Evolutionary conservation across 768 basidiomycete species (phyloP).

Genomic region (Rhodotorula babjevae): DNA sequence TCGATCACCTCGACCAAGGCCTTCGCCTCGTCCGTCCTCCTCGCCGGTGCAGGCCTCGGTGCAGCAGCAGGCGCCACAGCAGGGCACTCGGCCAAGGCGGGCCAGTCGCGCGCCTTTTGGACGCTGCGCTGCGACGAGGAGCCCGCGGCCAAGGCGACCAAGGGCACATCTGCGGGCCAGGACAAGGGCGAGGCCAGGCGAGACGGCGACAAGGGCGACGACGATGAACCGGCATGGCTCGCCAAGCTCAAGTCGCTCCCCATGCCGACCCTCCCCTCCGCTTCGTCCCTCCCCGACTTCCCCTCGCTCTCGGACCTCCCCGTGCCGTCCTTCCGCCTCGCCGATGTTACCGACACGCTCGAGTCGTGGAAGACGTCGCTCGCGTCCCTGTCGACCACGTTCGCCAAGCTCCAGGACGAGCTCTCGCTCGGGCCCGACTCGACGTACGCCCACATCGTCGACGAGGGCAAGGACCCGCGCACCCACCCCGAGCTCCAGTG

Average conservation of each 20-base stretch:
- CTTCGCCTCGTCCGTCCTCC: background rate
- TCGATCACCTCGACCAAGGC: background rate
- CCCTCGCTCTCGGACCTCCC: background rate
- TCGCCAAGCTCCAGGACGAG: conserved; percentile 18
- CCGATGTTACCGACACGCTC: conserved; percentile 67
- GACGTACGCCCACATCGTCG: conserved; percentile 65
- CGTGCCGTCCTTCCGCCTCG: conserved; percentile 3
- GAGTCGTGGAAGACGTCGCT: conserved; percentile 88
- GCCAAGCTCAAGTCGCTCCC: conserved; percentile 2
- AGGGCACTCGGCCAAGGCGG: background rate
- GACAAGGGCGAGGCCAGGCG: background rate
- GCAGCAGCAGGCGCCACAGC: background rate
- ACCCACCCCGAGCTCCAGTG: conserved; percentile 44
- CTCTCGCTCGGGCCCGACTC: conserved; percentile 71
- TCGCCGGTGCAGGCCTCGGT: too few relatives aligned
- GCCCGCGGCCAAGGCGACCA: background rate
- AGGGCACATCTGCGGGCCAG: background rate
- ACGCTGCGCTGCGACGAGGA: conserved; percentile 10
- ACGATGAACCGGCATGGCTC: background rate
- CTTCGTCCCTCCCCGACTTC: conserved; percentile 2
- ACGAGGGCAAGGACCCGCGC: conserved; percentile 43
- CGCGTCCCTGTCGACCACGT: conserved; percentile 52
- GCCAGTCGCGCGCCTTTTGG: background rate
- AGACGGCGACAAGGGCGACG: background rate
- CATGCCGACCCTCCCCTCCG: background rate